phyloP scores from a whole-genome alignment of 140 eudicot genomes.

The Bidens hawaiensis region DNA sequence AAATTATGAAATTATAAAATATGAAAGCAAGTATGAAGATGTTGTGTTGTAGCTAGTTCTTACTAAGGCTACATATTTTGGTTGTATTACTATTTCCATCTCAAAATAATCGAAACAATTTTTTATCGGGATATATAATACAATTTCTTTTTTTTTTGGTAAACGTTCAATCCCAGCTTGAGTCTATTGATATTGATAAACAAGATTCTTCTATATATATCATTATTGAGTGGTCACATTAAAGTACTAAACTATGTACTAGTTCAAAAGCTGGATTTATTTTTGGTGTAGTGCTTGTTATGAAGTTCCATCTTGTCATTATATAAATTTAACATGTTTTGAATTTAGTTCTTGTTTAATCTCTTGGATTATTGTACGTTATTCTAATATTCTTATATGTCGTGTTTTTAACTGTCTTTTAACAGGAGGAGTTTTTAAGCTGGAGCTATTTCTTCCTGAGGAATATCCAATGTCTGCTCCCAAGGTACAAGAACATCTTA shows the following conservation, averaged over 20 bases:
- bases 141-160: not conserved
- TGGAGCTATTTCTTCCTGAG: conserved; percentile 85
- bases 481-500: conserved; percentile 37
- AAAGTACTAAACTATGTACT: not conserved
- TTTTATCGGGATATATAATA: too few relatives aligned
- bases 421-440: conserved; percentile 85
- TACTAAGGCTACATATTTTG: too few relatives aligned
- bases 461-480: conserved; percentile 97
- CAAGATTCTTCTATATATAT: not conserved
- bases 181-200: not conserved
- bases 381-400: not conserved
- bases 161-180: not conserved
- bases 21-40: not conserved
- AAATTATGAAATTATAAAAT: not conserved
- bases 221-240: not conserved
- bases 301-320: not conserved
- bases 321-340: not conserved
- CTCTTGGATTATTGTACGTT: not conserved
- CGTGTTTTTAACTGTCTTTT: not conserved
- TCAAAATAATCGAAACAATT: not conserved
- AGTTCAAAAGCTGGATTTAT: not conserved
- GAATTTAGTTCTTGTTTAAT: not conserved
- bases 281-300: not conserved
- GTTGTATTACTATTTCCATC: not conserved
- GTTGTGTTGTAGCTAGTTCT: not conserved